These are phyloP conservation scores for Berberis thunbergii DNA, from an alignment of 164 flowering plant genomes.

Conservation along the genomic window DNA sequence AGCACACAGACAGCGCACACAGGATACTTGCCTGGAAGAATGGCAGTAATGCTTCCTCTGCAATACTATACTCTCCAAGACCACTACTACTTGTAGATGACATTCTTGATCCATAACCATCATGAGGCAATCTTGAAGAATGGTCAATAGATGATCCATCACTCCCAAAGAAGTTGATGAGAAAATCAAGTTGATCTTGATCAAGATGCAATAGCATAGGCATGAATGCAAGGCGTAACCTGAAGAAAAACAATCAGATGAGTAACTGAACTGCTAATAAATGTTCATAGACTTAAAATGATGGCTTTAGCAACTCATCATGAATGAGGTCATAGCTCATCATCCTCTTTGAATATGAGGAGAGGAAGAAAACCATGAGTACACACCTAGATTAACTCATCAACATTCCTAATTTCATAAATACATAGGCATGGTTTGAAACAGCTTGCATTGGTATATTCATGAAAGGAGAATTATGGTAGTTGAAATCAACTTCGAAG, in stretches of 20 bases:
- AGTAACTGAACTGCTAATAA: neutral
- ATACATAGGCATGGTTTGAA: too few relatives aligned
- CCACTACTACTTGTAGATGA: constrained; percentile 13
- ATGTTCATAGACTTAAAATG: neutral
- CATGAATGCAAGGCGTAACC: constrained; percentile 63
- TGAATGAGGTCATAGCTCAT: neutral
- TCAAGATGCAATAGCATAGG: constrained; percentile 88
- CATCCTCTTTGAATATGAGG: neutral
- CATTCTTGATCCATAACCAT: constrained; percentile 26
- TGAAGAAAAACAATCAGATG: constrained; percentile 19
- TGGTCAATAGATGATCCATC: constrained; percentile 26
- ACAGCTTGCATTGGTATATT: too few relatives aligned
- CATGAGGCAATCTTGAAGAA: constrained; percentile 26
- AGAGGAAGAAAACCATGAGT: neutral
- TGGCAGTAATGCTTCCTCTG: constrained; percentile 88
- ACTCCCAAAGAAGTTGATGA: constrained; percentile 59
- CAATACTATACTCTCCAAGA: constrained; percentile 31
- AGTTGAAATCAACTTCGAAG: too few relatives aligned
- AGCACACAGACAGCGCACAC: neutral
- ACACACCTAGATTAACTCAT: neutral
- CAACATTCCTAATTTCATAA: too few relatives aligned
- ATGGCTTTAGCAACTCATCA: neutral
- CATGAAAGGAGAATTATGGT: too few relatives aligned
- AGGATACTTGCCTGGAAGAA: constrained; percentile 77
- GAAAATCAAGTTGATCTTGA: constrained; percentile 92